Evolutionary conservation across 2,329 filamentous ascomycete species (phyloP), one percentile per base, ranked within the genome.

Genomic region (Epichloe uncinata): DNA sequence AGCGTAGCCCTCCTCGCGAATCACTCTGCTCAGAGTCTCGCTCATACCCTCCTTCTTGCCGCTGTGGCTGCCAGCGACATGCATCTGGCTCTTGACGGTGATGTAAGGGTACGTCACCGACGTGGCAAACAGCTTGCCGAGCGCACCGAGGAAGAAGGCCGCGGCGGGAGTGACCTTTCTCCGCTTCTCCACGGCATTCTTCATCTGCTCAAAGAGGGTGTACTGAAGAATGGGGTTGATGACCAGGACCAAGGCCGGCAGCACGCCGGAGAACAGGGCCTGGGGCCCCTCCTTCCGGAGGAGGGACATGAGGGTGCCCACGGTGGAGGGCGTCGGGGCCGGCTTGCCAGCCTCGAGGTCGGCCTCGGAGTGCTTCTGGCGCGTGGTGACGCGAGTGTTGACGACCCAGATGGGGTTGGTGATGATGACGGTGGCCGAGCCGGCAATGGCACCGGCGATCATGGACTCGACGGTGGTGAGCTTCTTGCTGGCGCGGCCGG

Each of bases 331-430:
- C 22, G 75, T 66, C 53, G 63, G 60, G 30, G 59, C 56, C 37
- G 58, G 58, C 44, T 56, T 61, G 44, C 67, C 71, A 20, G 66
- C 66, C 52, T 72, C 65, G 50, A 71, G 56, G 51, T 69, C 66
- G 55, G 70, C 64, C 56, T 72, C 66, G 57, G 71, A 66, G 54
- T 69, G 63, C 56, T 79, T 79, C 70, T 85, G 84, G 61, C 88
- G 82, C 46, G 93, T 91, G 20, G 93, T 98, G 85, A 98, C 94
- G 63, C 93, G 85, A 49, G 93, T 98, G 75, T 98, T 98, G 66
- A 98, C 76, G 47, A 98, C 93, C 93, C 93, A 98, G 70, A 98
- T 98, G 44, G 93, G 93, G 73, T 98, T 98, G 53, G 93, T 98
- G 62, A 96, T 77, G 62, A 98, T 76, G 57, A 98, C 93, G 16